Conservation (phyloP, 2,329 filamentous ascomycete species). For the Neocatenulostroma microsporum region DNA sequence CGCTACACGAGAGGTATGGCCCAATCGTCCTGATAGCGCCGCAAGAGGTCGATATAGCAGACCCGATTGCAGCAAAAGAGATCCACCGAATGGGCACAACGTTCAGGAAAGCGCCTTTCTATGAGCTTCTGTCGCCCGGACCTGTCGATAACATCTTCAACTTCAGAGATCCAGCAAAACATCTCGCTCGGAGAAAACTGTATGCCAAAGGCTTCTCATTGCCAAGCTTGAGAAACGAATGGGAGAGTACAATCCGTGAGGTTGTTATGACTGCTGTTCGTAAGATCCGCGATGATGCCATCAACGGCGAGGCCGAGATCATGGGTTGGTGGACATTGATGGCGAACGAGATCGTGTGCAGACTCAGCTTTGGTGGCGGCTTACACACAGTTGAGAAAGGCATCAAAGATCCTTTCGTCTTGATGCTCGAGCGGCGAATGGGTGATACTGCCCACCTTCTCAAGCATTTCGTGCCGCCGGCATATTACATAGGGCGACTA, state of each 20-base stretch:
- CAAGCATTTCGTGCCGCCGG: constrained; percentile 8
- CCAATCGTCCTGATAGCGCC: constrained; percentile 33
- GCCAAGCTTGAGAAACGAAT: constrained; percentile 24
- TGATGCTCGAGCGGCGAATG: too few relatives aligned
- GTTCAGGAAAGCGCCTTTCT: constrained; percentile 18
- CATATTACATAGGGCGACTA: neutral
- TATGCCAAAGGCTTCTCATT: constrained; percentile 28
- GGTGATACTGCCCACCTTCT: constrained; percentile 24
- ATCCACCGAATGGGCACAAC: constrained; percentile 10
- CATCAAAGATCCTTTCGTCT: constrained; percentile 17
- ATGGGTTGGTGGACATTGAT: constrained; percentile 32
- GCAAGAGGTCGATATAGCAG: constrained; percentile 50
- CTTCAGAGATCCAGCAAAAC: constrained; percentile 27
- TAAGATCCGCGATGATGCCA: too few relatives aligned
- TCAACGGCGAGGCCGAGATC: constrained; percentile 19
- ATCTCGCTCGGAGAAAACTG: constrained; percentile 27
- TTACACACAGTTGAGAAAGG: constrained; percentile 32
- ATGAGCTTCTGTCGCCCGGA: constrained; percentile 14
- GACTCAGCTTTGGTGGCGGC: constrained; percentile 31
- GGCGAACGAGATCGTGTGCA: constrained; percentile 29
- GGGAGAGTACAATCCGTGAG: constrained; percentile 26
- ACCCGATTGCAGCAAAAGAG: constrained; percentile 48
- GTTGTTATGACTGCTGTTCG: constrained; percentile 21
- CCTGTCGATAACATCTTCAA: constrained; percentile 25
- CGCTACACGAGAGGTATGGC: constrained; percentile 27